phyloP scores from a whole-genome alignment of 257 asterid species.

The Fraxinus pennsylvanica region DNA sequence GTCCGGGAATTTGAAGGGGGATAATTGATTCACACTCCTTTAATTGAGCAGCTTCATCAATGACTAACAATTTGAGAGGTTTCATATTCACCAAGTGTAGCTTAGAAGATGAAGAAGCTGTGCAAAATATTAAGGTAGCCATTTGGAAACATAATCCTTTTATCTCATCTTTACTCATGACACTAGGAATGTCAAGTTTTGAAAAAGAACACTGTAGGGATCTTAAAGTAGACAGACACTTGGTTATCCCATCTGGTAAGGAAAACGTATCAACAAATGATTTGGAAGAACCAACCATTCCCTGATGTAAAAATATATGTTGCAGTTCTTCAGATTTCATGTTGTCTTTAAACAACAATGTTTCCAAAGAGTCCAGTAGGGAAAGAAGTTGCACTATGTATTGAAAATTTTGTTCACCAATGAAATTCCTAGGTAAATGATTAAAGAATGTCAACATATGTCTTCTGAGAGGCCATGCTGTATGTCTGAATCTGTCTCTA shows the following conservation, averaged over 20 bases:
- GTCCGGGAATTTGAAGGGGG: constrained; percentile 49
- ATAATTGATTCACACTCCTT: constrained; percentile 58
- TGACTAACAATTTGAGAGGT: constrained; percentile 45
- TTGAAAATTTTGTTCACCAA: constrained; percentile 34
- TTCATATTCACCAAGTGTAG: constrained; percentile 33
- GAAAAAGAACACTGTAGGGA: constrained; percentile 35
- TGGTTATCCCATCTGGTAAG: constrained; percentile 22
- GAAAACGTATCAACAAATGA: constrained; percentile 19
- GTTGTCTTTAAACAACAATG: constrained; percentile 35
- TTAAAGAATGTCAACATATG: constrained; percentile 38
- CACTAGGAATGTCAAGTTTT: constrained; percentile 33
- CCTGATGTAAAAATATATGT: constrained; percentile 23
- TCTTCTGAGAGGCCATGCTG: constrained; percentile 28
- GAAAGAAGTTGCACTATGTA: constrained; percentile 27
- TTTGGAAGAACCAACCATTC: not conserved
- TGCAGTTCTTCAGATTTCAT: constrained; percentile 39
- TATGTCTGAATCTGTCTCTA: constrained; percentile 30
- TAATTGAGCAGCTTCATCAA: constrained; percentile 68
- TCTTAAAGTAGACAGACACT: constrained; percentile 31
- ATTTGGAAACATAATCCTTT: constrained; percentile 40
- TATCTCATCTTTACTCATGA: not conserved
- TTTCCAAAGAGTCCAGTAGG: constrained; percentile 34
- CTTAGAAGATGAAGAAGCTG: constrained; percentile 47
- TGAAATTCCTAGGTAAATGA: constrained; percentile 43
- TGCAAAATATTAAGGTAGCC: constrained; percentile 58